Evolutionary conservation across 805 yeast species (phyloP), one percentile per base, ranked within the genome.

Genomic region (Zygoascus flipseniorum): DNA sequence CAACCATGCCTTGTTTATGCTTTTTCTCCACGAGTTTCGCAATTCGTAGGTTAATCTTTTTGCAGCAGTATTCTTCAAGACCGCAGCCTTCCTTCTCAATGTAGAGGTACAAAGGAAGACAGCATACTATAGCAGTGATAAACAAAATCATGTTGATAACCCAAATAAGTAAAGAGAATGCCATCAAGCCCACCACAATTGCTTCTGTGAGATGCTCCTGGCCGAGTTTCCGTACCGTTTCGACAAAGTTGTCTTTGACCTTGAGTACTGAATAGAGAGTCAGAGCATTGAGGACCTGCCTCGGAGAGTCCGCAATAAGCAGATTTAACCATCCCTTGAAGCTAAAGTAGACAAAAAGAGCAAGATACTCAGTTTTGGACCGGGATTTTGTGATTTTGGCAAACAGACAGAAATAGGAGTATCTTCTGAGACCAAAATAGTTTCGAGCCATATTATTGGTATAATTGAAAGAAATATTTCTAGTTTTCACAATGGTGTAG

Each of bases 221-320:
- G n/a, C 92, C 88, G 14, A 86, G 78, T 2, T 67, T 58, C 57
- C 73, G 71, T 47, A 88, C 76, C 28, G 72, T 61, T 2, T 59
- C 65, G 28, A 71, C 60, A 51, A 74, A 66, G 28, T 61, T 58
- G 14, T 62, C 65, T 6, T 62, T 54, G 16, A 69, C 60, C 13
- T 75, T 62, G 18, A 77, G 62, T 4, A 77, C 79, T 1, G 81
- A 76, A 69, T 75, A 78, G 19, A 85, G 69, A 0, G 97, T 87
- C 59, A 86, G 71, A 28, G 89, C 85, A 64, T 89, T 89, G 57
- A 89, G 78, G 1, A 86, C 83, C 68, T 89, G 96, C 68, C 97
- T 80, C 23, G 97, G 97, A 16, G 89, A 76, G 60, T 89, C 96
- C 0, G 95, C 89, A 46, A 86, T 71, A 9, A 88, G 61, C 59